Evolutionary conservation across 176 grass and related monocot species (phyloP), one percentile per base, ranked within the genome.

Genomic region (Cenchrus purpureus): DNA sequence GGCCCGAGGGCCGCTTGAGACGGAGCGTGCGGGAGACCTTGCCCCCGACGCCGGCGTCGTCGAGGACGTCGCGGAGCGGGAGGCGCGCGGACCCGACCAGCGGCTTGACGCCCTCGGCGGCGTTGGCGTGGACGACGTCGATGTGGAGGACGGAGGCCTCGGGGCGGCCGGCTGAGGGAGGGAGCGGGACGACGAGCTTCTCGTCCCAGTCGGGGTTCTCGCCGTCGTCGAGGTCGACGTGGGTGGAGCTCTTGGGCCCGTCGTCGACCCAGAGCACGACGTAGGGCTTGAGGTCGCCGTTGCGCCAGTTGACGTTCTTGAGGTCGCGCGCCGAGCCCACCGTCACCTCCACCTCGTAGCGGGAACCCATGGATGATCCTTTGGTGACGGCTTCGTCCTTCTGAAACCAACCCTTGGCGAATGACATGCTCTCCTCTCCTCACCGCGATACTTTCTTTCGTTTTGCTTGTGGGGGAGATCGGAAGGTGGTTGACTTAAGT

Each of bases 231-330:
- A 85, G 3, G 76, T 90, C 92, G 8, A 89, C 91, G 71, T 79
- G 83, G 67, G 92, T 82, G 63, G 95, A 84, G 80, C 32, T 12
- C 89, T 87, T 94, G 54, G 87, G 57, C 16, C 83, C 84, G 29
- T 62, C 65, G 68, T 94, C 87, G 16, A 94, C 73, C 92, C 89
- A 94, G 31, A 83, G 22, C 1, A 94, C 92, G 48, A 72, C 87
- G 66, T 94, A 94, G 8, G 92, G 81, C 58, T 85, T 84, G 9
- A 94, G 87, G 5, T 91, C 76, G 76, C 92, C 92, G 70, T 89
- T 25, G 4, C 92, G 92, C 89, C 92, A 94, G 84, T 94, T 94
- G 15, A 94, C 89, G 81, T 94, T 94, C 83, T 94, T 94, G 10
- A 94, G 89, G 65, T 94, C 84, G 8, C 83, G 87, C 0, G 87